phyloP scores from a whole-genome alignment of 2,329 filamentous ascomycete genomes.

The Epicoccum nigrum region DNA sequence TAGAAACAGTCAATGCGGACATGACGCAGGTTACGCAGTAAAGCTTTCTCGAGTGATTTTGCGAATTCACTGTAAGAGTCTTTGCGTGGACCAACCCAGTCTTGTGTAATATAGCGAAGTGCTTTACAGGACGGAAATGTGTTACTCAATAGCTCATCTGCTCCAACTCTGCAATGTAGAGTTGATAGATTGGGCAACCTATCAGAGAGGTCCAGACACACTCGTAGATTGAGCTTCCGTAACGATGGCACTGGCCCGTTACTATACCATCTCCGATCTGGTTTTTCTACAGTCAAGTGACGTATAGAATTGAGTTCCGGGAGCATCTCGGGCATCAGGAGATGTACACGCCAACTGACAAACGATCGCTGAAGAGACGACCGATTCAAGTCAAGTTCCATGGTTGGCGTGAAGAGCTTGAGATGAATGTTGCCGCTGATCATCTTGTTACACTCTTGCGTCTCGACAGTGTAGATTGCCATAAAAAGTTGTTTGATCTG shows the following conservation, averaged over 20 bases:
- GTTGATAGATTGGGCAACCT: slow-evolving; percentile 11
- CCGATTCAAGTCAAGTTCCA: background rate
- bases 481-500: slow-evolving; percentile 18
- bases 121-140: background rate
- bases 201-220: slow-evolving; percentile 19
- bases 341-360: slow-evolving; percentile 21
- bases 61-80: slow-evolving; percentile 27
- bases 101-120: slow-evolving; percentile 13
- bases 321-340: slow-evolving; percentile 14
- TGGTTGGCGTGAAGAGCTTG: slow-evolving; percentile 8
- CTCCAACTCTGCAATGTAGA: slow-evolving; percentile 2
- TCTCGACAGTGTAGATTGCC: background rate
- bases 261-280: background rate
- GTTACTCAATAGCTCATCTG: slow-evolving; percentile 4
- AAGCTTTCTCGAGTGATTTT: slow-evolving; percentile 12
- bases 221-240: slow-evolving; percentile 20
- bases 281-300: background rate
- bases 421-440: background rate
- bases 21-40: slow-evolving; percentile 1
- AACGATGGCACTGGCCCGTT: background rate
- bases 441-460: background rate
- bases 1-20: slow-evolving; percentile 13
- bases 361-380: background rate
- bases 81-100: slow-evolving; percentile 27
- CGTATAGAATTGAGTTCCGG: slow-evolving; percentile 11